Percentiles rank a stretch among this genome's conserved stretches.
Evolutionary conservation across 2,329 filamentous ascomycete genomes (phyloP).

Genomic region (Aspergillus pseudoglaucus): DNA sequence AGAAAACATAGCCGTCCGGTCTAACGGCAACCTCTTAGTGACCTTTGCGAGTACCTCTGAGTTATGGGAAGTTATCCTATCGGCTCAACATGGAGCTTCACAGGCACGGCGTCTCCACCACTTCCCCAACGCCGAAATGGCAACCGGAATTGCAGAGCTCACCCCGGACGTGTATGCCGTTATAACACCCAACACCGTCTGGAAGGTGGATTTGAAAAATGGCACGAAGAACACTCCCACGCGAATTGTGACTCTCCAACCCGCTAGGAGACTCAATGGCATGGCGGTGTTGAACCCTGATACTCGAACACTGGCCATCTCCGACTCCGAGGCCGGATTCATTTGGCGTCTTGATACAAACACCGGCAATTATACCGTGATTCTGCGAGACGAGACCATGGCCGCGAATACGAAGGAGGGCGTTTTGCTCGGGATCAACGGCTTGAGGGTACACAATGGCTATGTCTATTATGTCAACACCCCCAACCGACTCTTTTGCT

Average conservation of each 20-base stretch:
- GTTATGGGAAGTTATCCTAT: slow-evolving; percentile 10
- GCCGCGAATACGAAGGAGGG: slow-evolving; percentile 4
- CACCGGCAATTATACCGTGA: slow-evolving; percentile 8
- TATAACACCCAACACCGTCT: slow-evolving; percentile 11
- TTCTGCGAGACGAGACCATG: slow-evolving; percentile 9
- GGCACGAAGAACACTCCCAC: background rate
- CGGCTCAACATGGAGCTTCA: slow-evolving; percentile 1
- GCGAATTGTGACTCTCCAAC: slow-evolving; percentile 6
- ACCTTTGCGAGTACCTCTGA: slow-evolving; percentile 13
- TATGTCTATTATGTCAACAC: slow-evolving; percentile 14
- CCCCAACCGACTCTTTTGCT: slow-evolving; percentile 11
- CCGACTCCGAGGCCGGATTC: slow-evolving; percentile 9
- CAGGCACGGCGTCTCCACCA: slow-evolving; percentile 6
- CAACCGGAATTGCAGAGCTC: slow-evolving; percentile 11
- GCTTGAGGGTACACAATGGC: slow-evolving; percentile 5
- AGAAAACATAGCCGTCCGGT: slow-evolving; percentile 27
- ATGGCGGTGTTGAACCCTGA: slow-evolving; percentile 8
- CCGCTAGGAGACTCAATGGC: slow-evolving; percentile 11
- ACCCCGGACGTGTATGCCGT: slow-evolving; percentile 11
- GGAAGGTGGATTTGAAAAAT: slow-evolving; percentile 9
- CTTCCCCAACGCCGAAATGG: slow-evolving; percentile 6
- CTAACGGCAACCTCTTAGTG: slow-evolving; percentile 27
- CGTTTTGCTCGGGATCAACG: slow-evolving; percentile 10
- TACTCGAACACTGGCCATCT: slow-evolving; percentile 6
- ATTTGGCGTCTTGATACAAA: slow-evolving; percentile 11